phyloP scores from a whole-genome alignment of 495 filamentous ascomycete species.

The Lasiosphaeriaceae sp. region DNA sequence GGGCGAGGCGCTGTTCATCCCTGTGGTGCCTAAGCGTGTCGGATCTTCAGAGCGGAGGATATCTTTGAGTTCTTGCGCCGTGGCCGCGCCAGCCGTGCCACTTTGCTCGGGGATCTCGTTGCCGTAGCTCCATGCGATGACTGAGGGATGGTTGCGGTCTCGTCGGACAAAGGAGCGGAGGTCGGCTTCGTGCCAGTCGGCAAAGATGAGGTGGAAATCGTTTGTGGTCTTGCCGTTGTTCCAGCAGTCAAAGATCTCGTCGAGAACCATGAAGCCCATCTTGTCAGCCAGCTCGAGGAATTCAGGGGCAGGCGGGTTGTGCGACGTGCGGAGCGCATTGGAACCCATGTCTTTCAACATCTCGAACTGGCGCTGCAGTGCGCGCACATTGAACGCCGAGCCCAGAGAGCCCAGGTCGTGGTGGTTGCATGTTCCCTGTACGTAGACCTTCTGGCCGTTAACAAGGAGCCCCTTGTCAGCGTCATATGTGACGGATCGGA shows the following conservation, averaged over 20 bases:
- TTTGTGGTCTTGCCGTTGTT: conserved; percentile 34
- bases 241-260: conserved; percentile 50
- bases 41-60: conserved; percentile 39
- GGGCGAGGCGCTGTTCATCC: conserved; percentile 36
- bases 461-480: conserved; percentile 35
- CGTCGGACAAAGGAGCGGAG: conserved; percentile 43
- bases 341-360: conserved; percentile 45
- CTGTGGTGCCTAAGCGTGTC: conserved; percentile 35
- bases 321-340: conserved; percentile 48
- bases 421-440: conserved; percentile 46
- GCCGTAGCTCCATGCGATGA: conserved; percentile 46
- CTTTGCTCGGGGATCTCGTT: conserved; percentile 46
- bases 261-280: conserved; percentile 55
- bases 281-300: conserved; percentile 55
- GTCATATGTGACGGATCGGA: conserved; percentile 38
- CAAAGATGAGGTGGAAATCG: conserved; percentile 46
- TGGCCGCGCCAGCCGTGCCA: conserved; percentile 21
- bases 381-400: conserved; percentile 42
- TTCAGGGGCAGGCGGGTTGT: conserved; percentile 50
- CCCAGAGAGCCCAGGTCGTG: conserved; percentile 47
- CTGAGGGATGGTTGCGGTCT: conserved; percentile 50
- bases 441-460: conserved; percentile 34
- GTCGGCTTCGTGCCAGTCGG: conserved; percentile 46
- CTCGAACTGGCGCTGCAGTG: conserved; percentile 40
- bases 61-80: conserved; percentile 26